Conservation (phyloP, 345 rosid genomes). For the Raphanus sativus region DNA sequence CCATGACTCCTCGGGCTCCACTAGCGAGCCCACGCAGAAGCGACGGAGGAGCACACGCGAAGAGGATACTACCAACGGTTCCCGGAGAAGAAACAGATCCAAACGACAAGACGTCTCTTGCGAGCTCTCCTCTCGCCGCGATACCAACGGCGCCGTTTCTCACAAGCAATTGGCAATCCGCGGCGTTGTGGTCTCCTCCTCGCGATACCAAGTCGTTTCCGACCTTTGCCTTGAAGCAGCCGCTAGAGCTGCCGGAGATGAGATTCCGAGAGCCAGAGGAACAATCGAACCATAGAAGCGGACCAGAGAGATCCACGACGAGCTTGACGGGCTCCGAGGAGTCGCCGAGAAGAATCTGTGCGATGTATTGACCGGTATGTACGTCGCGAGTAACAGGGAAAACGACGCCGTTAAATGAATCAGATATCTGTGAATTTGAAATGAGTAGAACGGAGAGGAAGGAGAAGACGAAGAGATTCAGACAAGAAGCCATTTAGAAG, state of each 20-base stretch:
- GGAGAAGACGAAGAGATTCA: slow-evolving; percentile 17
- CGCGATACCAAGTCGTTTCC: slow-evolving; percentile 3
- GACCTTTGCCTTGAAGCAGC: slow-evolving; percentile 45
- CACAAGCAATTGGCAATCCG: slow-evolving; percentile 44
- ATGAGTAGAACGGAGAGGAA: not conserved
- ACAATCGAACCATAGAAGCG: slow-evolving; percentile 57
- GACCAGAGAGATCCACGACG: slow-evolving; percentile 59
- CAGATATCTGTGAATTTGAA: slow-evolving; percentile 27
- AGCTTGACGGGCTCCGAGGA: slow-evolving; percentile 40
- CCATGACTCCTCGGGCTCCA: slow-evolving; percentile 57
- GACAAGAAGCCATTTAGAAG: slow-evolving; percentile 7
- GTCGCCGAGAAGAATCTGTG: slow-evolving; percentile 44
- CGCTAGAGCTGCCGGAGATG: slow-evolving; percentile 54
- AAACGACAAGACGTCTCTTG: slow-evolving; percentile 44
- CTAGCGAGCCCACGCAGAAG: slow-evolving; percentile 51
- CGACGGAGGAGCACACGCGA: slow-evolving; percentile 44
- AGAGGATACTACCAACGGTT: slow-evolving; percentile 42
- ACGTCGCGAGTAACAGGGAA: slow-evolving; percentile 57
- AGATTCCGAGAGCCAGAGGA: slow-evolving; percentile 29
- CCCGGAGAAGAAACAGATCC: slow-evolving; percentile 37
- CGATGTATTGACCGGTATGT: slow-evolving; percentile 60
- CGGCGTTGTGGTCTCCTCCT: not conserved
- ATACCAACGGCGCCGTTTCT: slow-evolving; percentile 41
- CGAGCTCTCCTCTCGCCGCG: slow-evolving; percentile 50
- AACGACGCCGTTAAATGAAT: slow-evolving; percentile 13